Evolutionary conservation across 1,139 yeast species (phyloP).

Genomic region (Lizanozyma gosingica): DNA sequence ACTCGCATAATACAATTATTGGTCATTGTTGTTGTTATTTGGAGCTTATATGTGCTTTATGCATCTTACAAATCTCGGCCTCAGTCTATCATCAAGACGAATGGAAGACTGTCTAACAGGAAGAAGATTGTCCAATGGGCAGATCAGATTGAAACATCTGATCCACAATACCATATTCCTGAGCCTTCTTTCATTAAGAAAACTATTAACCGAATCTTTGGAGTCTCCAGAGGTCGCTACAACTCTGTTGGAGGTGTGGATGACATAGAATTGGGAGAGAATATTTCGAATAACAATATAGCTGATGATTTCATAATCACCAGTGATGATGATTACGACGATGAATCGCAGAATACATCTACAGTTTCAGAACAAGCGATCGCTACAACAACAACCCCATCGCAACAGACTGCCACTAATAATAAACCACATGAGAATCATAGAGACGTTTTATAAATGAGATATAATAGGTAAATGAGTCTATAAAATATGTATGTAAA

Average conservation of each 20-base stretch:
- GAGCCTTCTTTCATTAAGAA: conserved; percentile 17
- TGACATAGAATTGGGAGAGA: conserved; percentile 33
- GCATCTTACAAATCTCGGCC: conserved; percentile 24
- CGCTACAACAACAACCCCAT: neutral
- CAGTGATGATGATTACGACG: conserved; percentile 35
- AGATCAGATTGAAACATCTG: conserved; percentile 22
- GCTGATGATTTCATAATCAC: conserved; percentile 30
- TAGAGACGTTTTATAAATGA: neutral
- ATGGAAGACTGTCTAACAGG: conserved; percentile 18
- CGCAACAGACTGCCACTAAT: neutral
- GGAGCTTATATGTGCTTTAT: conserved; percentile 36
- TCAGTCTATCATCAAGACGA: conserved; percentile 30
- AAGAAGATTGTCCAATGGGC: conserved; percentile 56
- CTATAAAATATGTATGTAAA: no score
- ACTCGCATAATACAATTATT: conserved; percentile 34
- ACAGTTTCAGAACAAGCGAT: neutral
- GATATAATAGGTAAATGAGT: no score
- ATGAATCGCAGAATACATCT: no score
- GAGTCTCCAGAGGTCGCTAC: conserved; percentile 19
- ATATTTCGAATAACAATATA: conserved; percentile 9
- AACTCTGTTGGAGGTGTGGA: conserved; percentile 16
- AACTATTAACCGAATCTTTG: conserved; percentile 27
- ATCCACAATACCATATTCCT: conserved; percentile 1
- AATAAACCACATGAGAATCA: neutral
- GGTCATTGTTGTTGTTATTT: conserved; percentile 31